Conservation (phyloP, 2,329 filamentous ascomycete genomes). For the Cadophora malorum region DNA sequence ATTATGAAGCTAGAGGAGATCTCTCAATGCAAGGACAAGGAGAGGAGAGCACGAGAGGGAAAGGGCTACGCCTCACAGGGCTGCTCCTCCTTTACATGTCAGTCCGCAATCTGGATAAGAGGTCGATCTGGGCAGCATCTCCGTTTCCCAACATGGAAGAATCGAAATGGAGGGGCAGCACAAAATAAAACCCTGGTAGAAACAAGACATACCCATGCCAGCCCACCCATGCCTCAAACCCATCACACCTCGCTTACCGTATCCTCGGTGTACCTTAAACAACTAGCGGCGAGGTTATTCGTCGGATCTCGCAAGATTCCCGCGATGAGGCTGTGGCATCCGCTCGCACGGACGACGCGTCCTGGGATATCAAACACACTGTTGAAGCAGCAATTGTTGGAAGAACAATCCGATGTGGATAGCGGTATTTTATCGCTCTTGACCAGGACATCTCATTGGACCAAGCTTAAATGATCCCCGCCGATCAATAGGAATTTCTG, state of each 20-base stretch:
- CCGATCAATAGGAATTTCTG: slow-evolving; percentile 1
- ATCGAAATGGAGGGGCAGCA: slow-evolving; percentile 1
- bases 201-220: slow-evolving; percentile 18
- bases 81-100: slow-evolving; percentile 11
- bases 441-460: slow-evolving; percentile 2
- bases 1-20: slow-evolving; percentile 4
- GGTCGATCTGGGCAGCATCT: background rate
- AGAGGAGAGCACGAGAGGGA: background rate
- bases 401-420: slow-evolving; percentile 28
- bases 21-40: slow-evolving; percentile 4
- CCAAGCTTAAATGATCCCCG: background rate
- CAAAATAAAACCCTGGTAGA: slow-evolving; percentile 10
- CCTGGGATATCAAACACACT: slow-evolving; percentile 20
- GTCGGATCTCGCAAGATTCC: slow-evolving; percentile 6
- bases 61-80: slow-evolving; percentile 5
- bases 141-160: background rate
- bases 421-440: background rate
- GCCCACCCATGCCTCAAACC: slow-evolving; percentile 21
- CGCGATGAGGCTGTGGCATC: slow-evolving; percentile 22
- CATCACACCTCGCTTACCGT: slow-evolving; percentile 10
- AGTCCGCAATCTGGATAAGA: slow-evolving; percentile 11
- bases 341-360: slow-evolving; percentile 23
- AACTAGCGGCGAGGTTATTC: background rate
- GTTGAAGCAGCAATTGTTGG: slow-evolving; percentile 27
- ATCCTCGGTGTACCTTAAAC: slow-evolving; percentile 1